Base-by-base conservation (phyloP, 345 rosid genomes). In the Boechera stricta region DNA sequence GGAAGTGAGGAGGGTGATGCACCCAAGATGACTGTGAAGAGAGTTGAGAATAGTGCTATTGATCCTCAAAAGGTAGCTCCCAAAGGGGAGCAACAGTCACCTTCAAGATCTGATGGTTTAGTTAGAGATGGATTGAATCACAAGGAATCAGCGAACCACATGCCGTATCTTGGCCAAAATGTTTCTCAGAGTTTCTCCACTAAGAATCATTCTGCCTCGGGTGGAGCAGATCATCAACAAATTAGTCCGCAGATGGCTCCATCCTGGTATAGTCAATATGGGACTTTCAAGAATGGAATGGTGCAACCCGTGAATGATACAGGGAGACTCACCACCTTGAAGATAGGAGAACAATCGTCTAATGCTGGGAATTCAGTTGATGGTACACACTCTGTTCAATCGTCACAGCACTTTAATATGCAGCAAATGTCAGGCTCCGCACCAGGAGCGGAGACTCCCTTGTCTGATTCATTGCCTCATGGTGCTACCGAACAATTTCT, bases 201-300 rank as follows among this genome's bases (percentile, higher is more conserved):
- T 42, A 67, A 81, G 76, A 85, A 76, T 78, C 67, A 67, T 72
- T 26, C 77, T 62, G 82, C 76, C 81, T 76, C 79, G 44, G 77
- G 71, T 54, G 77, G 83, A 82, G 74, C 79, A 65, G 90, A 86
- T 58, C 81, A 84, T 76, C 80, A 87, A 65, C 86, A 85, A 70
- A 76, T 90, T 64, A 90, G 89, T 82, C 85, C 85, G 60, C 93
- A 82, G 81, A 86, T 86, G 89, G 94, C 88, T 33, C 92, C 94
- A 67, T 86, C 94, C 58, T 90, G 95, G 93, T 89, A 88, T 80
- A 88, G 80, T 82, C 89, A 82, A 79, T 86, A 84, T 67, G 93
- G 95, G 32, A 80, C 86, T 29, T 83, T 84, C 76, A 91, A 80
- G 85, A 87, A 89, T 78, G 95, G 88, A 81, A 85, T 88, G 74